A percentile compares a stretch with the other conserved stretches of the same genome.
phyloP scores from a whole-genome alignment of 2,329 filamentous ascomycete genomes.

The Parascedosporium putredinis region DNA sequence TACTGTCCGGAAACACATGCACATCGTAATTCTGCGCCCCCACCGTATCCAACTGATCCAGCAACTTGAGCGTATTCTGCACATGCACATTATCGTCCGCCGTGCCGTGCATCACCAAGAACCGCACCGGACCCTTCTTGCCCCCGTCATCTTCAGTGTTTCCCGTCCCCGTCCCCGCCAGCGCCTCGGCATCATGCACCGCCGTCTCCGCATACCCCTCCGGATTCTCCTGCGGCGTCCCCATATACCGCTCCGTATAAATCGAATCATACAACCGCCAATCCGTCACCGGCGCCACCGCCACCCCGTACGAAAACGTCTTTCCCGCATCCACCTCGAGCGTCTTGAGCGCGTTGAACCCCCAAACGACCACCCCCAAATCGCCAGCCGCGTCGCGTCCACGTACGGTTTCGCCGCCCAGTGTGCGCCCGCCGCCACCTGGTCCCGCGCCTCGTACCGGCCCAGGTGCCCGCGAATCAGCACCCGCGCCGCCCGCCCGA shows the following conservation, averaged over 20 bases:
- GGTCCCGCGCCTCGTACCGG: conserved; percentile 74
- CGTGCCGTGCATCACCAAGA: conserved; percentile 92
- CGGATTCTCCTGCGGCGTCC: conserved; percentile 74
- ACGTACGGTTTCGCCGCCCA: conserved; percentile 78
- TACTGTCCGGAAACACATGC: conserved; percentile 91
- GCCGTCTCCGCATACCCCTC: conserved; percentile 66
- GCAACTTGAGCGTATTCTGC: conserved; percentile 79
- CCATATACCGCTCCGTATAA: conserved; percentile 97
- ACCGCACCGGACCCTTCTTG: conserved; percentile 40
- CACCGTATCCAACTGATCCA: conserved; percentile 76
- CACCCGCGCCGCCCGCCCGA: conserved; percentile 74
- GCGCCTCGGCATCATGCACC: conserved; percentile 62
- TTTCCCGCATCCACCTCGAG: conserved; percentile 80
- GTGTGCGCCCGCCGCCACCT: conserved; percentile 79
- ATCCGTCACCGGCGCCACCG: conserved; percentile 95
- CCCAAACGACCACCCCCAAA: conserved; percentile 99
- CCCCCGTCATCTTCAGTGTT: too few relatives aligned
- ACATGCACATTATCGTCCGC: conserved; percentile 96
- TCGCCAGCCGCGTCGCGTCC: conserved; percentile 70
- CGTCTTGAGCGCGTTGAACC: conserved; percentile 90
- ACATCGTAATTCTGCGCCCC: conserved; percentile 90
- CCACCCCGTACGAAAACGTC: conserved; percentile 95
- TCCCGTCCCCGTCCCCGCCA: conserved; percentile 42
- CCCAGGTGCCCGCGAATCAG: conserved; percentile 77
- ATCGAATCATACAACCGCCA: conserved; percentile 94